Conservation (phyloP, 495 filamentous ascomycete species). For the Tuber magnatum region DNA sequence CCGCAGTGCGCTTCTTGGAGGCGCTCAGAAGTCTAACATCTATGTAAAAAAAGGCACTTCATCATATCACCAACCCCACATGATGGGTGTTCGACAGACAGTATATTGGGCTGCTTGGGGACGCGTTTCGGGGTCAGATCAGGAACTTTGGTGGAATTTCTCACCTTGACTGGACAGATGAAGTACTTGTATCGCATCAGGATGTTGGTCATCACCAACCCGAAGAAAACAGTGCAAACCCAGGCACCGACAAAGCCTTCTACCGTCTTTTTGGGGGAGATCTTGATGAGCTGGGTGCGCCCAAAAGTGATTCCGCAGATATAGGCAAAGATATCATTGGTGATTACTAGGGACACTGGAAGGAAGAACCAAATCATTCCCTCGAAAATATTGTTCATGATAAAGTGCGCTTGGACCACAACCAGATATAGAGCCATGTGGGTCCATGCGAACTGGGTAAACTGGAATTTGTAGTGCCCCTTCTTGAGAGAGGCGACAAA, state of each 20-base stretch:
- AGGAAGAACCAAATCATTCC: slow-evolving; percentile 99
- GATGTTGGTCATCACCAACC: slow-evolving; percentile 72
- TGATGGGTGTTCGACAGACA: background rate
- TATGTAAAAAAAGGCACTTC: slow-evolving; percentile 33
- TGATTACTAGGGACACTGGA: slow-evolving; percentile 88
- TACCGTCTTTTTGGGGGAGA: slow-evolving; percentile 98
- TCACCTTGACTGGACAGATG: slow-evolving; percentile 87
- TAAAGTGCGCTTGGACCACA: slow-evolving; percentile 95
- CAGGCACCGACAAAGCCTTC: slow-evolving; percentile 97
- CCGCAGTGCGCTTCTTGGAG: slow-evolving; percentile 22
- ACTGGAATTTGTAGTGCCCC: slow-evolving; percentile 95
- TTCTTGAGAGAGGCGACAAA: slow-evolving; percentile 95
- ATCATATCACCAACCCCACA: slow-evolving; percentile 18
- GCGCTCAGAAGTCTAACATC: slow-evolving; percentile 40
- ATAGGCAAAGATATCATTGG: slow-evolving; percentile 98
- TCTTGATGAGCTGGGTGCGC: slow-evolving; percentile 90
- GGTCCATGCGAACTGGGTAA: slow-evolving; percentile 98
- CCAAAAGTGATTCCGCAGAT: slow-evolving; percentile 96
- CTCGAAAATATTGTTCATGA: slow-evolving; percentile 99
- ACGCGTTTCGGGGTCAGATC: background rate
- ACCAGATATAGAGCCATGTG: slow-evolving; percentile 99
- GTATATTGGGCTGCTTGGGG: background rate
- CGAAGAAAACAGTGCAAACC: slow-evolving; percentile 87
- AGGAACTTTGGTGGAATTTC: slow-evolving; percentile 21
- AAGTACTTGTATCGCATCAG: slow-evolving; percentile 94